These are phyloP conservation scores for Cyberlindnera subsufficiens DNA, from an alignment of 805 yeast species.

Conservation along the genomic window DNA sequence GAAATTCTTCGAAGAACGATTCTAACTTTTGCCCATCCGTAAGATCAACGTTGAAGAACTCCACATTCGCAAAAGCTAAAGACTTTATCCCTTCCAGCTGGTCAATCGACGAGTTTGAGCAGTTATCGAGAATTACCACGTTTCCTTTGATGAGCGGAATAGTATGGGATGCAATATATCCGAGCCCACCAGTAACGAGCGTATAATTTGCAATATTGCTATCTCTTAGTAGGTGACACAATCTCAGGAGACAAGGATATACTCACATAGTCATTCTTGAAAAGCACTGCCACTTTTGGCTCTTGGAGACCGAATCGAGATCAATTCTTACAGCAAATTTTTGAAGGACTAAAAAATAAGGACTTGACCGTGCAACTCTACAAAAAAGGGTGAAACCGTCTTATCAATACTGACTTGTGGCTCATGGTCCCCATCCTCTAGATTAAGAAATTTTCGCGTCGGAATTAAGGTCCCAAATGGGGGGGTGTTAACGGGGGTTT, in stretches of 20 bases:
- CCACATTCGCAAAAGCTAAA: slow-evolving; percentile 40
- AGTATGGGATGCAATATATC: slow-evolving; percentile 82
- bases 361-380: no score
- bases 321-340: no score
- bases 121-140: slow-evolving; percentile 69
- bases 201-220: slow-evolving; percentile 6
- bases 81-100: slow-evolving; percentile 41
- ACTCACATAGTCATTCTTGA: neutral
- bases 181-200: slow-evolving; percentile 77
- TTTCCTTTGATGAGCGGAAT: slow-evolving; percentile 54
- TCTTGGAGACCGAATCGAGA: no score
- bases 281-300: neutral
- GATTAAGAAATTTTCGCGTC: no score
- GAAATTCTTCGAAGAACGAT: slow-evolving; percentile 6
- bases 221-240: neutral
- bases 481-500: no score
- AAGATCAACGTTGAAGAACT: slow-evolving; percentile 31
- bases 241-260: no score
- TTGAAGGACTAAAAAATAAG: no score
- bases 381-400: no score
- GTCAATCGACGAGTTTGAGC: slow-evolving; percentile 60
- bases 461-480: no score
- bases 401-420: no score
- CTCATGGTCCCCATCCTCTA: no score
- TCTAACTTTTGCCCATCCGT: slow-evolving; percentile 1